phyloP scores from a whole-genome alignment of 805 yeast species.

The Starmerella khaoyaiensis region DNA sequence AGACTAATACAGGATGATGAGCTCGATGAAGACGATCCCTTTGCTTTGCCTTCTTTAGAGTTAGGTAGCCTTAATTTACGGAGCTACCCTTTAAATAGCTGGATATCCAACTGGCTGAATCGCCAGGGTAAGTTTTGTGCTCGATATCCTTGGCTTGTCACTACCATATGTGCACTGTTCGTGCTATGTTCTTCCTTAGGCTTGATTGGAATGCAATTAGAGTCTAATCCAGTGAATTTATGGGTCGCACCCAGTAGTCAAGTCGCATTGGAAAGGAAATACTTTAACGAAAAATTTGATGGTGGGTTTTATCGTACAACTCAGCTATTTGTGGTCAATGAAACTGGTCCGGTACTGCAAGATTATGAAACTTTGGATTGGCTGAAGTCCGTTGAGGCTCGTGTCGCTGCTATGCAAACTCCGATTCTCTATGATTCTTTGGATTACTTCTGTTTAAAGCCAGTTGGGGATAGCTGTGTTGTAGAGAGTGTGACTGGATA shows the following conservation, averaged over 20 bases:
- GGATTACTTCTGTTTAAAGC: slow-evolving; percentile 70
- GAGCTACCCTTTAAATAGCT: slow-evolving; percentile 37
- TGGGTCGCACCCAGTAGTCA: slow-evolving; percentile 81
- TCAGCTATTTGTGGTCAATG: slow-evolving; percentile 63
- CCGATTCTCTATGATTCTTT: slow-evolving; percentile 28
- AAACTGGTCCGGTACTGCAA: slow-evolving; percentile 53
- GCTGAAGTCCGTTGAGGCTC: slow-evolving; percentile 76
- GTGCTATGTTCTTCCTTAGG: slow-evolving; percentile 42
- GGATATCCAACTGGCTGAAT: slow-evolving; percentile 37
- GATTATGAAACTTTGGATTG: slow-evolving; percentile 56
- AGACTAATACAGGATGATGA: slow-evolving; percentile 35
- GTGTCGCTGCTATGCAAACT: slow-evolving; percentile 32
- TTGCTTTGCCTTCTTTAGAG: slow-evolving; percentile 22
- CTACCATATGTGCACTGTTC: slow-evolving; percentile 33
- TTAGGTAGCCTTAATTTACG: slow-evolving; percentile 15
- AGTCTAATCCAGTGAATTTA: slow-evolving; percentile 64
- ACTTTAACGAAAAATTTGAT: slow-evolving; percentile 55
- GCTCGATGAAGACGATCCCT: slow-evolving; percentile 24
- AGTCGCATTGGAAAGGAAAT: slow-evolving; percentile 52
- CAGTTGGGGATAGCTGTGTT: slow-evolving; percentile 62
- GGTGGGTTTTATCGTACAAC: slow-evolving; percentile 88
- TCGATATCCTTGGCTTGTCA: slow-evolving; percentile 40
- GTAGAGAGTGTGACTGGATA: slow-evolving; percentile 84
- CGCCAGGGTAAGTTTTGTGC: slow-evolving; percentile 49
- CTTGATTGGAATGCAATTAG: slow-evolving; percentile 42